Percentiles rank a stretch among this genome's conserved stretches.
Evolutionary conservation across 1,284 basidiomycete species (phyloP).

Genomic region (Irpex rosettiformis): DNA sequence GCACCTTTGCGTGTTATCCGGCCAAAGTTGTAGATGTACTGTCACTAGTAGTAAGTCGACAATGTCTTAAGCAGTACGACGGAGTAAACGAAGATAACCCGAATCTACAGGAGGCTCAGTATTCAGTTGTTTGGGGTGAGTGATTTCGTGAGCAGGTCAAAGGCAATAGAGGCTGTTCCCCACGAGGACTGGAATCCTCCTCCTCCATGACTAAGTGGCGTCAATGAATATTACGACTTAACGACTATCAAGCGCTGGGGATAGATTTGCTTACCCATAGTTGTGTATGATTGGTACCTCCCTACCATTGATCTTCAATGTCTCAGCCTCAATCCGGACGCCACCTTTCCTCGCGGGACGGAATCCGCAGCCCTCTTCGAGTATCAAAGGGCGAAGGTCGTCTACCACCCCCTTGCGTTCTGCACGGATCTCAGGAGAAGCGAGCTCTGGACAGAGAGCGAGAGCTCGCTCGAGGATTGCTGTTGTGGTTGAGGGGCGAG

Average conservation of each 20-base stretch:
- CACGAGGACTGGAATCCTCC: constrained; percentile 45
- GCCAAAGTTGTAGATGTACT: too few species aligned
- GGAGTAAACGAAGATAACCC: too few species aligned
- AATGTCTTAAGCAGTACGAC: too few species aligned
- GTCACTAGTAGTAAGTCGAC: too few species aligned
- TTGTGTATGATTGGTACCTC: constrained; percentile 40
- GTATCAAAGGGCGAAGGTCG: constrained; percentile 57
- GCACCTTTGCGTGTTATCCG: too few species aligned
- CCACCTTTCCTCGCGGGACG: constrained; percentile 46
- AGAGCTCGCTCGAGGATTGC: constrained; percentile 59
- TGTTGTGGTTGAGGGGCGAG: constrained; percentile 56
- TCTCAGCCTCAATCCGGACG: constrained; percentile 38
- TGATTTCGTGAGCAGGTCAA: constrained; percentile 50
- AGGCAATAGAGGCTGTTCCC: constrained; percentile 42
- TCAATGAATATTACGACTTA: not conserved
- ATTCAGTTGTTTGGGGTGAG: constrained; percentile 16
- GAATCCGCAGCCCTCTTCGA: constrained; percentile 65
- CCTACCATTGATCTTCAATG: constrained; percentile 19
- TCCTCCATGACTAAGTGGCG: constrained; percentile 37
- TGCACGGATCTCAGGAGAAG: constrained; percentile 51
- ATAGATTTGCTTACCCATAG: constrained; percentile 37
- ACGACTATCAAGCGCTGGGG: constrained; percentile 15
- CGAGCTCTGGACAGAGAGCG: constrained; percentile 62
- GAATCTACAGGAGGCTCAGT: too few species aligned
- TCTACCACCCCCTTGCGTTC: constrained; percentile 51